Conservation (phyloP, 352 stramenopile genomes). For the Phytophthora ohioensis region DNA sequence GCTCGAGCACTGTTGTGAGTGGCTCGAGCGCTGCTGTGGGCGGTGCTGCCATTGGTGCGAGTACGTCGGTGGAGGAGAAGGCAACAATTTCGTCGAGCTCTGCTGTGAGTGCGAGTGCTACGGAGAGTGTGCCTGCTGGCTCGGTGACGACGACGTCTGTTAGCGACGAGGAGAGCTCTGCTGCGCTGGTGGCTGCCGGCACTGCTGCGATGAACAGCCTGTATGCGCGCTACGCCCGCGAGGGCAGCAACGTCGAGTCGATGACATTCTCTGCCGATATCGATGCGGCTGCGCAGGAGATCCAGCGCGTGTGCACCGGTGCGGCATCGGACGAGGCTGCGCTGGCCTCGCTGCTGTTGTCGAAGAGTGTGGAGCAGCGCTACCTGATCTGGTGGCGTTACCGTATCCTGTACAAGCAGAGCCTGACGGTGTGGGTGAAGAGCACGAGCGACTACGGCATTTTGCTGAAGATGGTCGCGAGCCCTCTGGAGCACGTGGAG, state of each 20-base stretch:
- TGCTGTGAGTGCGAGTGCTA: background rate
- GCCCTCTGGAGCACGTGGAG: conserved; percentile 64
- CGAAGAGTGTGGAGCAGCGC: conserved; percentile 30
- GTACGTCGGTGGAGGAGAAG: conserved; percentile 17
- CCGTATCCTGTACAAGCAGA: conserved; percentile 66
- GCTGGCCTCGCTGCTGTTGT: conserved; percentile 29
- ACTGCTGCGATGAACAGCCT: too few relatives aligned
- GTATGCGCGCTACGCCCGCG: too few relatives aligned
- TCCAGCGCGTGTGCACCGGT: conserved; percentile 29
- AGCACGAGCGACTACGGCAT: conserved; percentile 60
- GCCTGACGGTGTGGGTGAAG: conserved; percentile 61
- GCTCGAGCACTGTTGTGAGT: conserved; percentile 4
- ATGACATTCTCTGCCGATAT: conserved; percentile 42
- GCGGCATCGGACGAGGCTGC: conserved; percentile 19
- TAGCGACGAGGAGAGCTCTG: background rate
- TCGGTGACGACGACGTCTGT: background rate
- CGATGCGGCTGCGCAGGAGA: conserved; percentile 53
- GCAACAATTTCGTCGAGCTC: conserved; percentile 12
- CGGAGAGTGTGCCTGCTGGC: background rate
- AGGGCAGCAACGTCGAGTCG: background rate
- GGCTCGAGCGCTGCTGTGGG: conserved; percentile 12
- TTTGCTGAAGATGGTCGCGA: conserved; percentile 56
- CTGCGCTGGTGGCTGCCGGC: too few relatives aligned
- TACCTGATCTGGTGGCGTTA: conserved; percentile 41
- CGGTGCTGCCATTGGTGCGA: background rate